Evolutionary conservation across 106 monocot genomes (phyloP), one percentile per base, ranked within the genome.

Genomic region (Phalaenopsis aphrodite): DNA sequence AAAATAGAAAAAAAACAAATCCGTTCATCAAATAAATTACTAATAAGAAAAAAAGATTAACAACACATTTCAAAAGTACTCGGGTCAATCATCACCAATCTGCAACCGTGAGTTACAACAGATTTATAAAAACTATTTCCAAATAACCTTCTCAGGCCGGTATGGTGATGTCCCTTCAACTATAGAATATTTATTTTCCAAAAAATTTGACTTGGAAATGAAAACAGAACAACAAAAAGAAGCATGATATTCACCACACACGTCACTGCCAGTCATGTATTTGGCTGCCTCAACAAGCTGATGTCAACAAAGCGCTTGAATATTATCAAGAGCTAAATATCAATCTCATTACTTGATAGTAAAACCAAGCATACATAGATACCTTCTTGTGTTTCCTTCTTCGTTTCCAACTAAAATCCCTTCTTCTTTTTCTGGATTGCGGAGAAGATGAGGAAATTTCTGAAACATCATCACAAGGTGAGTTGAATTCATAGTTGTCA

Each of bases 331-430:
- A 42, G 19, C 14, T n/a, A 19, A 74, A 74, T 18, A 18, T 43
- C 2, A 74, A 6, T 45, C 43, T 45, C 15, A 74, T 15, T 43
- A 69, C 69, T 69, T 3, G 37, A 68, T 24, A 69, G 69, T 69
- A 38, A 69, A 69, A 69, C 39, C 69, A 15, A 69, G 15, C 39
- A 69, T 5, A 39, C 39, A 69, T 41, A n/a, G 43, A 42, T 76
- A 76, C 76, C 76, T 48, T 49, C 24, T 49, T 23, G 49, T 6
- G 76, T 21, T 76, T 76, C n/a, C 24, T 76, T 76, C 76, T 76
- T 12, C 76, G 76, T 15, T 24, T 39, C 76, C 76, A 76, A 76
- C 76, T 76, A 49, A 76, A 76, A 21, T 76, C 76, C 18, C 76
- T 47, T 76, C 24, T 76, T 24, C 76, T 49, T 24, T 76, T 76